Base-by-base conservation (phyloP, 2,329 filamentous ascomycete species). In the Cladosporium sp. region DNA sequence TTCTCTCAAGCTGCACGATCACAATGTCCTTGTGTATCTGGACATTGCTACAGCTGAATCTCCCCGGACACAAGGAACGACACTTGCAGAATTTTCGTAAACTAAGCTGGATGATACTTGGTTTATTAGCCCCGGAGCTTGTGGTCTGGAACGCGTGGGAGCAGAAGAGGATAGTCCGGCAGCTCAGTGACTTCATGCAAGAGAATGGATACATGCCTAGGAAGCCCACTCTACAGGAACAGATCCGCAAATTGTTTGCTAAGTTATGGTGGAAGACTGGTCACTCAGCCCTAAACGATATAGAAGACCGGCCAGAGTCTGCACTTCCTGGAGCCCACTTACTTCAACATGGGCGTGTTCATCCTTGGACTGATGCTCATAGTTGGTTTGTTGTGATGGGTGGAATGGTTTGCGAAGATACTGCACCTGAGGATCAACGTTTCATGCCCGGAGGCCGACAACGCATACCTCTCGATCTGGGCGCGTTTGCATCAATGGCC, bases 301-400 rank as follows among this genome's bases (percentile, higher is more conserved):
- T 4, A 21, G n/a, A 43, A 18, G 36, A 28, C 11, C 0, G 10
- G 11, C 36, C 23, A 25, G 36, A 43, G 25, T n/a, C 30, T 23
- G 43, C 4, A 21, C n/a, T 21, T n/a, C 2, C n/a, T 28, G 18
- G n/a, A n/a, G n/a, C n/a, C n/a, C n/a, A n/a, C n/a, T n/a, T n/a
- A n/a, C n/a, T n/a, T n/a, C n/a, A n/a, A n/a, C n/a, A n/a, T n/a
- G n/a, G n/a, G n/a, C n/a, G n/a, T n/a, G n/a, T n/a, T 26, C 39
- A 5, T 23, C n/a, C n/a, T n/a, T 72, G 70, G 70, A 69, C 65
- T 11, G 60, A 66, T n/a, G 65, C 65, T 4, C 69, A 71, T 25
- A 68, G 68, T 46, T 69, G 60, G 39, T 67, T 69, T 28, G 68
- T 64, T 13, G 60, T 67, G 23, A 71, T 71, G 70, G 69, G 68